phyloP scores from a whole-genome alignment of 495 filamentous ascomycete genomes.

The Trichoderma asperelloides region DNA sequence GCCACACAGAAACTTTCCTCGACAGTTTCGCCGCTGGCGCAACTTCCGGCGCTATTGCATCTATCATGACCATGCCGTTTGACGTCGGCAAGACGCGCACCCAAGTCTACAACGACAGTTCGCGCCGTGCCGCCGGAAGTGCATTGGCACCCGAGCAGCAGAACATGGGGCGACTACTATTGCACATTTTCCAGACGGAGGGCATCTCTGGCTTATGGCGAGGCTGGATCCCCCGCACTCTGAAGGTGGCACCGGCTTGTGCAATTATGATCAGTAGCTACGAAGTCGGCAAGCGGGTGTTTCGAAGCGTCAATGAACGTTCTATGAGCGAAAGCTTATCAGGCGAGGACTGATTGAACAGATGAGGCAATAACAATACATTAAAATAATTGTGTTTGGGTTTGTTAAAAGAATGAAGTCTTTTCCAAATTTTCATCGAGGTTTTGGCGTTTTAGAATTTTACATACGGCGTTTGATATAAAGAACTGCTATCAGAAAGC shows the following conservation, averaged over 20 bases:
- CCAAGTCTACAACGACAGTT: conserved; percentile 60
- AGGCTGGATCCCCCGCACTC: conserved; percentile 80
- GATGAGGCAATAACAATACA: background rate
- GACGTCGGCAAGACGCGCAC: conserved; percentile 95
- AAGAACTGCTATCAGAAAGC: background rate
- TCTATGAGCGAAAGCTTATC: conserved; percentile 13
- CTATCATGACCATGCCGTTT: conserved; percentile 88
- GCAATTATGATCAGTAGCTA: conserved; percentile 99
- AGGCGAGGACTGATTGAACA: background rate
- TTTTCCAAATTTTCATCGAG: background rate
- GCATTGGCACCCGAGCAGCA: conserved; percentile 56
- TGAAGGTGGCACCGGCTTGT: conserved; percentile 93
- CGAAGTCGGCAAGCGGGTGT: conserved; percentile 88
- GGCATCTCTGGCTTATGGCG: conserved; percentile 74
- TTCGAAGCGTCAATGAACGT: conserved; percentile 67
- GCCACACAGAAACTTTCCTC: conserved; percentile 62
- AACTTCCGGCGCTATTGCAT: conserved; percentile 70
- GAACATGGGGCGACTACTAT: conserved; percentile 66
- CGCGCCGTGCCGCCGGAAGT: conserved; percentile 18
- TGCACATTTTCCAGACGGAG: conserved; percentile 81
- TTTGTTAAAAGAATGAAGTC: background rate
- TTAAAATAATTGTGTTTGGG: background rate
- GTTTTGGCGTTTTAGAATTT: background rate
- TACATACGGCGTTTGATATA: background rate
- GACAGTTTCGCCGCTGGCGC: conserved; percentile 87